phyloP scores from a whole-genome alignment of 2,329 filamentous ascomycete genomes.

The Monosporascus cannonballus region DNA sequence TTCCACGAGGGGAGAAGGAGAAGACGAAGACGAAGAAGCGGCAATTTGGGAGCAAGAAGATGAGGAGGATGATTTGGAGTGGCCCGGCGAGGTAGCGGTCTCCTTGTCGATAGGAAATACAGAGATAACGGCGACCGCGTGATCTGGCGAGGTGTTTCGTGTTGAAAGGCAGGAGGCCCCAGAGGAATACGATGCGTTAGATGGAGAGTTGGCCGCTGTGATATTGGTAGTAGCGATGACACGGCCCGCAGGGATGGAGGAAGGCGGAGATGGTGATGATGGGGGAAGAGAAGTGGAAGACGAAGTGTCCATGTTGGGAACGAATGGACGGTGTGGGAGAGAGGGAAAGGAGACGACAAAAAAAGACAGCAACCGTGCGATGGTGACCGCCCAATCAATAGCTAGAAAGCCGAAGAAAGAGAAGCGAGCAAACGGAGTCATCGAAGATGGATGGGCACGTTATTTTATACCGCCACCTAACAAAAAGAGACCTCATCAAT shows the following conservation, averaged over 20 bases:
- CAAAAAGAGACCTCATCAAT: neutral
- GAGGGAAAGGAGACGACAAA: conserved; percentile 1
- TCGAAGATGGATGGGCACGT: neutral
- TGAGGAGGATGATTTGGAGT: neutral
- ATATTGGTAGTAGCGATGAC: neutral
- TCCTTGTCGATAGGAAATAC: neutral
- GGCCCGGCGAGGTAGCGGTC: neutral
- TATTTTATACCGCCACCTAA: conserved; percentile 19
- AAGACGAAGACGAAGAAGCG: conserved; percentile 4
- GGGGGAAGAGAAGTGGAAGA: conserved; percentile 8
- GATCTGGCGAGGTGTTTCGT: conserved; percentile 20
- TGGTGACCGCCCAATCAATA: neutral
- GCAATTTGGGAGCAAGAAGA: neutral
- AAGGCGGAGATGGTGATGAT: conserved; percentile 19
- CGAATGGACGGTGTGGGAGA: neutral
- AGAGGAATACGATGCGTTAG: conserved; percentile 24
- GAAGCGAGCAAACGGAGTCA: neutral
- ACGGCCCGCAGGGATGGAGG: conserved; percentile 11
- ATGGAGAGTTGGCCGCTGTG: conserved; percentile 16
- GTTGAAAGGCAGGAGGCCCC: conserved; percentile 20
- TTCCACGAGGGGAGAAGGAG: conserved; percentile 17
- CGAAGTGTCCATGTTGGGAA: neutral
- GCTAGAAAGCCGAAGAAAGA: neutral
- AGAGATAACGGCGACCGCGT: conserved; percentile 1
- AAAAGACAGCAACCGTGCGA: neutral